phyloP scores from a whole-genome alignment of 2,329 filamentous ascomycete species.

The Pseudovirgaria hyperparasitica region DNA sequence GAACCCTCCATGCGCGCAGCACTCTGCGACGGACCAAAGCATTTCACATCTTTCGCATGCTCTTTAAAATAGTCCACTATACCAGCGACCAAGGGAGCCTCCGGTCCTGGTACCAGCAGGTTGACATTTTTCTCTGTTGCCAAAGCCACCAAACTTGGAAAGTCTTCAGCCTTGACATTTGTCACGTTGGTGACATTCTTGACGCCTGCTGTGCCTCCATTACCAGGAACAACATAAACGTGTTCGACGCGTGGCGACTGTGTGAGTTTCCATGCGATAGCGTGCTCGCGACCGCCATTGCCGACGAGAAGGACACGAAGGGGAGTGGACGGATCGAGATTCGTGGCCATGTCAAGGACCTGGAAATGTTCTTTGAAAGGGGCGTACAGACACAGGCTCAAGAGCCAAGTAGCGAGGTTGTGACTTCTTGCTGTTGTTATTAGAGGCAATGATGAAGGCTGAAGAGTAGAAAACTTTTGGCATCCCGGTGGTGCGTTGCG shows the following conservation, averaged over 20 bases:
- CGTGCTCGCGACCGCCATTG: constrained; percentile 89
- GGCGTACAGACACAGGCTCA: too few relatives aligned
- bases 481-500: too few relatives aligned
- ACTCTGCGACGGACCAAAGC: constrained; percentile 74
- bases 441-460: too few relatives aligned
- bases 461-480: too few relatives aligned
- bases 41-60: constrained; percentile 46
- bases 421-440: too few relatives aligned
- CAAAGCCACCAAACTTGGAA: constrained; percentile 61
- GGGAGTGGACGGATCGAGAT: too few relatives aligned
- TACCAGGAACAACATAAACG: constrained; percentile 61
- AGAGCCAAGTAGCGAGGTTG: too few relatives aligned
- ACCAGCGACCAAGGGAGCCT: constrained; percentile 85
- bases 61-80: constrained; percentile 71
- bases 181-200: constrained; percentile 60
- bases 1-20: constrained; percentile 89
- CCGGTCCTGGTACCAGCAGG: constrained; percentile 80
- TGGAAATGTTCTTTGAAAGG: too few relatives aligned
- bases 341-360: too few relatives aligned
- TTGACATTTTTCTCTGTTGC: constrained; percentile 62
- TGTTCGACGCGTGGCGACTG: constrained; percentile 67
- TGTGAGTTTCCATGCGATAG: constrained; percentile 84
- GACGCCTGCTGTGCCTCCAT: constrained; percentile 68
- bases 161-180: constrained; percentile 61
- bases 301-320: constrained; percentile 64